phyloP scores from a whole-genome alignment of 495 filamentous ascomycete genomes.

The Aspergillus mulundensis region DNA sequence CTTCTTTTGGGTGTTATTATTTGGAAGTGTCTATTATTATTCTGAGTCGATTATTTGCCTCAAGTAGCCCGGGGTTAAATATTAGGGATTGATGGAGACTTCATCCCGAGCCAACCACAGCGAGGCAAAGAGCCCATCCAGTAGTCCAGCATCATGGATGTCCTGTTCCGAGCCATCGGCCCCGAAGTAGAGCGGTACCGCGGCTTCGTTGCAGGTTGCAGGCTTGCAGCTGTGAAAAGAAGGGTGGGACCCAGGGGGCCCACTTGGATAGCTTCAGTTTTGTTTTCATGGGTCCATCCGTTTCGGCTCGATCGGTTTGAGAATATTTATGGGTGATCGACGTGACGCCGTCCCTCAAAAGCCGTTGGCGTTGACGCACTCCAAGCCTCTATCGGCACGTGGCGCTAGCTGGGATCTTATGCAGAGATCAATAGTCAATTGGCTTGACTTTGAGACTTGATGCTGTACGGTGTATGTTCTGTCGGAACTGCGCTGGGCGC shows the following conservation, averaged over 20 bases:
- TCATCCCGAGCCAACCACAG: conserved; percentile 4
- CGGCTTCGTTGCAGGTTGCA: neutral
- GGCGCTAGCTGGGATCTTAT: conserved; percentile 45
- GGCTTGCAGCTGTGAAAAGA: neutral
- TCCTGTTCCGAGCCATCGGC: neutral
- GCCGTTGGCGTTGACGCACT: conserved; percentile 30
- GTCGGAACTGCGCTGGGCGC: neutral
- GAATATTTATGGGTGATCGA: conserved; percentile 35
- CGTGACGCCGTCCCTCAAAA: conserved; percentile 41
- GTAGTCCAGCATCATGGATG: neutral
- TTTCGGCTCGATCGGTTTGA: conserved; percentile 26
- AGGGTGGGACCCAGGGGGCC: conserved; percentile 3
- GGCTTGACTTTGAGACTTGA: neutral
- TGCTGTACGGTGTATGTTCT: neutral
- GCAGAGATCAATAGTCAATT: conserved; percentile 9
- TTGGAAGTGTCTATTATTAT: conserved; percentile 7
- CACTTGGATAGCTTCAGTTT: neutral
- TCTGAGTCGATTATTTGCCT: neutral
- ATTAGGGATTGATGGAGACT: conserved; percentile 12
- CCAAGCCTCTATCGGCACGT: conserved; percentile 41
- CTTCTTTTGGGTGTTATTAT: conserved; percentile 8
- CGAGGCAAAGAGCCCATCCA: neutral
- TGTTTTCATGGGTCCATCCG: conserved; percentile 8
- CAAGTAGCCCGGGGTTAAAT: conserved; percentile 4
- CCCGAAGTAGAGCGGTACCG: neutral